Base-by-base conservation (phyloP, 1,284 basidiomycete species). In the Apiotrichum akiyoshidainum region DNA sequence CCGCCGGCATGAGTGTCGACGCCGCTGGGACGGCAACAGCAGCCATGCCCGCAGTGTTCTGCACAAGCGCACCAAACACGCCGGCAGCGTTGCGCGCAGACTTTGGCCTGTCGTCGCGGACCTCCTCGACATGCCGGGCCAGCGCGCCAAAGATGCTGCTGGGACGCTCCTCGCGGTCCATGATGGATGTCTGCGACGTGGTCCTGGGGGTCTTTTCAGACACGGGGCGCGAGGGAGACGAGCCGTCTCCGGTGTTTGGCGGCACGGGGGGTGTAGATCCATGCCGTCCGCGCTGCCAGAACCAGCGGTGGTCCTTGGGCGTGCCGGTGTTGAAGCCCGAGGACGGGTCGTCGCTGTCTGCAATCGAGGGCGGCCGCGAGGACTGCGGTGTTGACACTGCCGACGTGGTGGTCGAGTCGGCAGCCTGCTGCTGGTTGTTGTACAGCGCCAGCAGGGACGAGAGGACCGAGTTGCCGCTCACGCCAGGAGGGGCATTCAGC, bases 31-130 rank as follows among this genome's bases (percentile, higher is more conserved):
- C 82, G 5, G 85, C 86, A 0, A 80, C 80, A 26, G 85, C 86
- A 13, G 79, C 78, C 35, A 86, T 76, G 63, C 86, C 87, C 2
- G 85, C 86, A 0, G 88, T 86, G 60, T 84, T 85, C 26, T 87
- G 84, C 44, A 91, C 85, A 47, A 91, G 81, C 9, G 86, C 83
- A 13, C 87, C 88, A 66, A 89, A 84, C 0, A 87, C 87, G 6
- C 88, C 88, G 0, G 81, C 88, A 9, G 80, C 82, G 58, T 79
- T 84, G 48, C 82, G 77, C 11, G 84, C 80, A 3, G 81, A 79
- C 41, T 82, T 77, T 5, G 84, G 86, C n/a, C 82, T 67, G 61
- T 80, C 74, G 40, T 68, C 66, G 52, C 64, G 62, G 13, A 65
- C 22, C 35, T 68, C 61, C 6, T 65, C 65, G 48, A 63, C 65